Percentiles rank a stretch among this genome's conserved stretches.
phyloP scores from a whole-genome alignment of 1,139 yeast genomes.

The Pichia norvegensis region DNA sequence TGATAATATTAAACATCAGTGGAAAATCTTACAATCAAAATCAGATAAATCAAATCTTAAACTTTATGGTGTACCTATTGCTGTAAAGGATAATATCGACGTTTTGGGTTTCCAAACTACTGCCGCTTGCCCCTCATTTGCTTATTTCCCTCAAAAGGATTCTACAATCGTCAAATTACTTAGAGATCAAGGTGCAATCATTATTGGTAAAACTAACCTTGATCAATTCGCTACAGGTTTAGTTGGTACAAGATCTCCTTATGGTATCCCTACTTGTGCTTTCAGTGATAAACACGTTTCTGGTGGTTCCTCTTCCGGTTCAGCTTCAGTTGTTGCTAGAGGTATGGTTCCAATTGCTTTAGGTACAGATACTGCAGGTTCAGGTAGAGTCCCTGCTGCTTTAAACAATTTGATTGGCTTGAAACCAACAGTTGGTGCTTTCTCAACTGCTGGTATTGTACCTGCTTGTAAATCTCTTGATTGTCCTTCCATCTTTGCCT shows the following conservation, averaged over 20 bases:
- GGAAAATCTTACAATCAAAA: conserved; percentile 65
- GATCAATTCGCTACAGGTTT: conserved; percentile 97
- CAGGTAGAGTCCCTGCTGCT: conserved; percentile 97
- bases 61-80: conserved; percentile 88
- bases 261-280: conserved; percentile 77
- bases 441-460: conserved; percentile 81
- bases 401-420: conserved; percentile 84
- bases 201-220: conserved; percentile 85
- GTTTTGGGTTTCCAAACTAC: conserved; percentile 77
- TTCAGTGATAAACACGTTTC: conserved; percentile 70
- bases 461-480: conserved; percentile 97
- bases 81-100: conserved; percentile 91
- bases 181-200: conserved; percentile 79
- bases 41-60: conserved; percentile 46
- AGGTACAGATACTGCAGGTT: conserved; percentile 98
- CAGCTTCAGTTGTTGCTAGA: conserved; percentile 80
- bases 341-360: conserved; percentile 83
- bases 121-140: conserved; percentile 87
- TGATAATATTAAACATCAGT: conserved; percentile 62
- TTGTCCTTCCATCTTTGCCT: conserved; percentile 79
- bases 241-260: conserved; percentile 92
- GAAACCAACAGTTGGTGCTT: conserved; percentile 84
- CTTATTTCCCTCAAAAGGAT: conserved; percentile 59
- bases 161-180: conserved; percentile 65
- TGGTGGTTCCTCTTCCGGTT: conserved; percentile 97